Conservation (phyloP, 2,329 filamentous ascomycete genomes). For the Phialocephala sp. region DNA sequence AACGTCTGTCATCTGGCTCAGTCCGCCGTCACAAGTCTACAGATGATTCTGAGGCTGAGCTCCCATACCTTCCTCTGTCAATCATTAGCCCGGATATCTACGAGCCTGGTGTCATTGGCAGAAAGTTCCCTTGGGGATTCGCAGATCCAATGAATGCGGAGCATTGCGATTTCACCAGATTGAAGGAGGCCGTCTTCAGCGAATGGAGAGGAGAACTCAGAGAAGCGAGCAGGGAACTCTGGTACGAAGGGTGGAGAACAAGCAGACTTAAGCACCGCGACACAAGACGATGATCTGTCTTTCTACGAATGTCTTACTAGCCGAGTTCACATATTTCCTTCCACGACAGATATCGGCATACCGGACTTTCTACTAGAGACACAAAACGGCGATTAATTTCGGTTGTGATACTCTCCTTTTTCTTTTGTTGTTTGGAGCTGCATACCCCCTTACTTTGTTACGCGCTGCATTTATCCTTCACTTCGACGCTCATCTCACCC, state of each 20-base stretch:
- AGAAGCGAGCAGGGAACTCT: conserved; percentile 87
- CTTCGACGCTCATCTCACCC: not conserved
- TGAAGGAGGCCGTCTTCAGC: conserved; percentile 90
- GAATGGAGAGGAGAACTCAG: conserved; percentile 93
- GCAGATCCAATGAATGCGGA: conserved; percentile 89
- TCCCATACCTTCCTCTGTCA: conserved; percentile 83
- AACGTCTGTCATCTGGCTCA: conserved; percentile 42
- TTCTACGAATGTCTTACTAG: conserved; percentile 9
- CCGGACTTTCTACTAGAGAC: conserved; percentile 15
- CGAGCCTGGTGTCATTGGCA: conserved; percentile 78
- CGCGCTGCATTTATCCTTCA: conserved; percentile 12
- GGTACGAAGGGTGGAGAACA: conserved; percentile 96
- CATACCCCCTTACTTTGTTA: conserved; percentile 32
- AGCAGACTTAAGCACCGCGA: conserved; percentile 55
- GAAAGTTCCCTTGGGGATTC: conserved; percentile 95
- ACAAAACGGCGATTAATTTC: conserved; percentile 27
- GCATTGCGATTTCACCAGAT: conserved; percentile 90
- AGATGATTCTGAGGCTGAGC: conserved; percentile 54
- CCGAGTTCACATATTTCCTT: not conserved
- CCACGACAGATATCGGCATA: conserved; percentile 13
- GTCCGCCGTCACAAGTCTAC: conserved; percentile 38
- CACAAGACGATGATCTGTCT: conserved; percentile 20
- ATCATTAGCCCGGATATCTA: conserved; percentile 95
- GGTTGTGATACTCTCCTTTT: conserved; percentile 25
- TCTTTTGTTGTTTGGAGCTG: conserved; percentile 24